Evolutionary conservation across 2,329 filamentous ascomycete species (phyloP), one percentile per base, ranked within the genome.

Genomic region (Verticillium tricorpus): DNA sequence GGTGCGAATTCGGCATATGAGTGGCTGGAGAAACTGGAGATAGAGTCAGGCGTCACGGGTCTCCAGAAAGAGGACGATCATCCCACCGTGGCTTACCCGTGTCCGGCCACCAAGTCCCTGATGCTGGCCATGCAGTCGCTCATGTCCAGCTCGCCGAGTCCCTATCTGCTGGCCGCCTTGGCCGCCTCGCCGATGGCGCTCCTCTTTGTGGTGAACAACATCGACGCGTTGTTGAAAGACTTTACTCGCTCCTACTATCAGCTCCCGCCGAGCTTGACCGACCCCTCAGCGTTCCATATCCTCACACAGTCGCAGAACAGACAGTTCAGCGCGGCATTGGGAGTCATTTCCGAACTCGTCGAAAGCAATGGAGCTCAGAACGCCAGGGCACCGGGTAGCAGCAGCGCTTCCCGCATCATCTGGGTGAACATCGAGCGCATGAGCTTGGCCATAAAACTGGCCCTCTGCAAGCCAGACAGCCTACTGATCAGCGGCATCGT

Each of bases 241-340:
- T 71, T 74, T n/a, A 74, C 73, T 2, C 68, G 72, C 14, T 71
- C 69, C 57, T 73, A 72, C 61, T 74, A 74, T 50, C 72, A 74
- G 56, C 63, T 74, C 28, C 73, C 71, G 0, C 72, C 73, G 2
- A 69, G 64, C 17, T 61, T 67, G 3, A 64, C 70, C 1, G 72
- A 74, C 61, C 73, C 72, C 0, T 70, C 68, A 1, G 67, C 73
- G 0, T 74, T 72, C 52, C 72, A 74, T 50, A 73, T 73, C 19
- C 65, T 74, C 32, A 73, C 72, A 5, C 72, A 74, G 58, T 62
- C 62, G 2, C 72, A 74, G 57, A 73, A 71, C 45, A 66, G 69
- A 59, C 68, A 69, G 45, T 58, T 74, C 1, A 64, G 66, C 19
- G 67, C 69, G 0, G 71, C 70, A 1, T 60, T 73, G 56, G 59